Base-by-base conservation (phyloP, 208 protist species). In the Crithidia mellificae region DNA sequence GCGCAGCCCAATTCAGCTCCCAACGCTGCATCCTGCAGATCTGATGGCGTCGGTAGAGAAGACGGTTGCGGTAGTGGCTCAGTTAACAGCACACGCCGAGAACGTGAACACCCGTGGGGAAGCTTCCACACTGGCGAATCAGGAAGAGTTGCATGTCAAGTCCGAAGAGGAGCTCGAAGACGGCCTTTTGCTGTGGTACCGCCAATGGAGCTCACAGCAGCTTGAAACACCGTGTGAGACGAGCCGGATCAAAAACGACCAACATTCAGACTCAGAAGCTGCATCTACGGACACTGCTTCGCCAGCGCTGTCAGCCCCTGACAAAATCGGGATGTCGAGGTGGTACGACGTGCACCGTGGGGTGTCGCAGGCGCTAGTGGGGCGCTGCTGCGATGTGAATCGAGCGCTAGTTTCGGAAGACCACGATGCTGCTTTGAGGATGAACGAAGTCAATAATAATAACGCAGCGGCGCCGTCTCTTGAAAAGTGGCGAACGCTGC, bases 1-100 rank as follows among this genome's bases (percentile, higher is more conserved):
- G 8, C 32, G 36, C 22, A 56, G 27, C 20, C 46, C 63, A 15
- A 76, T 76, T 9, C 39, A 58, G 6, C 1, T 63, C 2, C 70
- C 70, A 15, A n/a, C 43, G 36, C 46, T 70, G 30, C 17, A 17
- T 1, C 27, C 39, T 11, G 52, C 24, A 6, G 53, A 62, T 0
- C 22, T 49, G 19, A 15, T 17, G 27, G 29, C 50, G 9, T 55
- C 44, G 25, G n/a, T 58, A 11, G 59, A 67, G 2, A 30, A 51
- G 12, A 22, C 5, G 6, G 15, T 72, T 27, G 15, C 61, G 38
- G n/a, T 52, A 8, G 5, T 62, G 0, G 12, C 38, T 7, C 3
- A 36, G 6, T 17, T 46, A 20, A n/a, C 27, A 32, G 22, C 47
- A 29, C 29, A n/a, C 24, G 51, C n/a, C 25, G 27, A 22, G 29